These are phyloP conservation scores for Macrolepiota fuliginosa DNA, from an alignment of 768 basidiomycete genomes.

Conservation along the genomic window DNA sequence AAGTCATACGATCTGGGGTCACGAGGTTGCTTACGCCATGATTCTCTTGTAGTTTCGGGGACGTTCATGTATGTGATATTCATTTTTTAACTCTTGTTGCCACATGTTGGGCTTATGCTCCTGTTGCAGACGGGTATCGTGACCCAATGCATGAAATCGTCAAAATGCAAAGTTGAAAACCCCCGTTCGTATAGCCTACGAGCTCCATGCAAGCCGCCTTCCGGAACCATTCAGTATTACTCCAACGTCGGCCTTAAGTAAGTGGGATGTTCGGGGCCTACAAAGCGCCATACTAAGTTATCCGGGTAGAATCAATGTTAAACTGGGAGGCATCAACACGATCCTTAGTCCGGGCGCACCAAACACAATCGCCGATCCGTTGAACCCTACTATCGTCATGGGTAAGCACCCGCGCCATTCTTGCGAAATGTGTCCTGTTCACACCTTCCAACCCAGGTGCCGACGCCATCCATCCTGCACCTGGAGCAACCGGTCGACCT, in stretches of 20 bases:
- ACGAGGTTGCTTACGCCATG: not conserved
- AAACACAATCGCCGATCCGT: constrained; percentile 55
- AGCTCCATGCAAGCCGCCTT: not conserved
- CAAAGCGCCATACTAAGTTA: not conserved
- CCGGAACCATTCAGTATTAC: constrained; percentile 54
- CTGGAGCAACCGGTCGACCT: constrained; percentile 66
- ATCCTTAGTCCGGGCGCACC: constrained; percentile 64
- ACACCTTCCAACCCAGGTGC: constrained; percentile 44
- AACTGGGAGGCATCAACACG: constrained; percentile 77
- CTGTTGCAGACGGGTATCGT: constrained; percentile 60
- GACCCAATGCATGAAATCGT: constrained; percentile 71
- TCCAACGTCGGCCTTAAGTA: constrained; percentile 79
- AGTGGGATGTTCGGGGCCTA: constrained; percentile 19
- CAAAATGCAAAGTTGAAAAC: constrained; percentile 60
- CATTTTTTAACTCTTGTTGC: not conserved
- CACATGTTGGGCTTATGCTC: not conserved
- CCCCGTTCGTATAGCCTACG: constrained; percentile 16
- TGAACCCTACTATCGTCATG: constrained; percentile 74
- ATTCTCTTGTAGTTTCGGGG: constrained; percentile 57
- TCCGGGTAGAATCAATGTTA: constrained; percentile 66
- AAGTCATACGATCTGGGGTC: not conserved
- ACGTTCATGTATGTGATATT: constrained; percentile 29
- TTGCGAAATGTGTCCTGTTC: not conserved
- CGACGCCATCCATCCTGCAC: constrained; percentile 78
- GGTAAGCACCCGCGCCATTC: constrained; percentile 32